Evolutionary conservation across 192 early-diverging fungal species (phyloP).

Genomic region (Polychytrium aggregatum): DNA sequence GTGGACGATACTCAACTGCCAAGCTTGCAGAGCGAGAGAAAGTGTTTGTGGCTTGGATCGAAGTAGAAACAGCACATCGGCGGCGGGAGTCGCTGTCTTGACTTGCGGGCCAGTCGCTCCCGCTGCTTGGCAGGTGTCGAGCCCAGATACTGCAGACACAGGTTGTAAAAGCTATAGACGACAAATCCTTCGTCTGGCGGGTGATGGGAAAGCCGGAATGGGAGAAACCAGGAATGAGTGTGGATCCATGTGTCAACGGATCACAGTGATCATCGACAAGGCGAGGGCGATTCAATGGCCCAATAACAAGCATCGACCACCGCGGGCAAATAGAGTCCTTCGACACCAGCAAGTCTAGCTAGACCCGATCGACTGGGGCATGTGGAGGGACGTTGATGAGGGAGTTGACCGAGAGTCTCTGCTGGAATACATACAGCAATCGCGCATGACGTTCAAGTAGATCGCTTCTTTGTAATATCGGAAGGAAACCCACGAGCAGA

Average conservation of each 20-base stretch:
- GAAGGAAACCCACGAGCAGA: slow-evolving; percentile 50
- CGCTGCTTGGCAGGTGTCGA: slow-evolving; percentile 19
- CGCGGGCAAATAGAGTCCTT: no score
- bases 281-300: no score
- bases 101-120: slow-evolving; percentile 16
- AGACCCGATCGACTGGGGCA: no score
- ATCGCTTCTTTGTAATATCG: slow-evolving; percentile 45
- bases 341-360: no score
- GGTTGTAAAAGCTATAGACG: slow-evolving; percentile 53
- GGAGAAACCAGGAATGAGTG: no score
- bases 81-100: slow-evolving; percentile 32
- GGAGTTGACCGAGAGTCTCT: no score
- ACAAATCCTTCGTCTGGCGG: slow-evolving; percentile 60
- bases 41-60: slow-evolving; percentile 38
- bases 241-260: no score
- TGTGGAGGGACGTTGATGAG: no score
- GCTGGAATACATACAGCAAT: no score
- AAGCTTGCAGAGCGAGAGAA: slow-evolving; percentile 40
- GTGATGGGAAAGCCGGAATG: slow-evolving; percentile 44
- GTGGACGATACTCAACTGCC: slow-evolving; percentile 14
- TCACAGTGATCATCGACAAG: no score
- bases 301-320: no score
- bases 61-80: slow-evolving; percentile 46
- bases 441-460: slow-evolving; percentile 49
- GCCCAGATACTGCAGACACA: slow-evolving; percentile 55